Evolutionary conservation across 2,329 filamentous ascomycete species (phyloP), one percentile per base, ranked within the genome.

Genomic region (Tolypocladium amazonense): DNA sequence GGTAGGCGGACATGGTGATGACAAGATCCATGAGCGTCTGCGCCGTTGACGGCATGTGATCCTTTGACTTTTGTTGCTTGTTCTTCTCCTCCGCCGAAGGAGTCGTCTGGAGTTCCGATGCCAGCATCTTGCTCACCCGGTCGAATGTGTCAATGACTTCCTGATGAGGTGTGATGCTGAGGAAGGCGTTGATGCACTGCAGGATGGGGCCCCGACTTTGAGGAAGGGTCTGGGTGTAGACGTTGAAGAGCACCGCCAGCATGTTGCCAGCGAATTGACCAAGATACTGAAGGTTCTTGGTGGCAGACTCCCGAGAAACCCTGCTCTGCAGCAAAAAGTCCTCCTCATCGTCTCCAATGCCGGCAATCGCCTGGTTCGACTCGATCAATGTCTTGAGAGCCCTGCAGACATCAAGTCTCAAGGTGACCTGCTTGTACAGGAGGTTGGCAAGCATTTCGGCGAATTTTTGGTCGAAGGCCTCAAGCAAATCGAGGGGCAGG

Each of bases 11-110:
- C 75, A 99, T 96, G 7, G 94, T 95, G 67, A 97, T 96, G 66
- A 99, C 86, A 39, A 99, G 81, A 70, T 99, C 94, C 87, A 99
- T 96, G 37, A 99, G 81, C 0, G 93, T 97, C 74, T 97, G 93
- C 58, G 88, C 90, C 58, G 90, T 96, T 23, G 93, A 93, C 14
- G 94, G 94, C 85, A 96, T 91, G 71, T 88, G 87, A 43, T 87
- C 83, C 57, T 83, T 77, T 58, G 86, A 80, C 58, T 83, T 78
- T 61, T 79, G 76, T 58, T 81, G 76, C 71, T 89, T 87, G 66
- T 86, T 81, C 69, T 87, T 89, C 68, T 88, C 83, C 37, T 69
- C 67, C 4, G 84, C 76, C 27, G 81, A 79, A 20, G 77, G 71
- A 60, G 77, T 75, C 30, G 77, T 75, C 61, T 79, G 73, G 12